Base-by-base conservation (phyloP, 2,329 filamentous ascomycete genomes). In the Aspergillus awamori region DNA sequence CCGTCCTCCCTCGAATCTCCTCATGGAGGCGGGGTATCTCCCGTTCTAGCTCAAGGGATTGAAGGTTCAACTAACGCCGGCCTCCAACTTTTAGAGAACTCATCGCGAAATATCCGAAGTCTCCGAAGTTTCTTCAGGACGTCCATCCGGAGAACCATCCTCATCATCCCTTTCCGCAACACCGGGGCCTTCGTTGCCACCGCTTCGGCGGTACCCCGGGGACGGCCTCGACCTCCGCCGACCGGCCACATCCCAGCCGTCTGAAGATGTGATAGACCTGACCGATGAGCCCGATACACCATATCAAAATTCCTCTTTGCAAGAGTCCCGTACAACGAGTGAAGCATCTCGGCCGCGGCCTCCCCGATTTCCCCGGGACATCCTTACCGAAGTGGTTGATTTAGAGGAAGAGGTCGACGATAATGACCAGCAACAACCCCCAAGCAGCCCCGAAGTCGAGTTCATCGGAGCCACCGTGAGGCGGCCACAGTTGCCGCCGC, bases 141-240 rank as follows among this genome's bases (percentile, higher is more conserved):
- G 68, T 53, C 60, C 70, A 61, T 73, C 70, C 69, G 60, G 61
- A 43, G 70, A 68, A 20, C 69, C 74, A 55, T 48, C 68, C 52
- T 62, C 68, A 36, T 59, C 71, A 39, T 62, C 70, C 17, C 54
- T 57, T 55, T 48, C 62, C 55, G 36, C 56, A 47, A 39, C 63
- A 47, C 65, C 63, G 53, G 74, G 62, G 52, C 69, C 68, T 66
- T 48, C 70, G 67, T 63, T 74, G 64, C 73, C 75, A 69, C 69
- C 68, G 47, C 39, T 38, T 4, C 67, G 69, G 61, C 75, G 79
- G 63, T 83, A 74, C 64, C 70, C 77, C 13, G 81, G 84, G n/a
- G 83, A 86, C 74, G 84, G 84, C 4, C 75, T 80, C 48, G 85
- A 87, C 64, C 83, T 79, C 63, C 77, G 85, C 61, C 77, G 83